Base-by-base conservation (phyloP, 352 stramenopile genomes). In the Pythium scleroteichum region DNA sequence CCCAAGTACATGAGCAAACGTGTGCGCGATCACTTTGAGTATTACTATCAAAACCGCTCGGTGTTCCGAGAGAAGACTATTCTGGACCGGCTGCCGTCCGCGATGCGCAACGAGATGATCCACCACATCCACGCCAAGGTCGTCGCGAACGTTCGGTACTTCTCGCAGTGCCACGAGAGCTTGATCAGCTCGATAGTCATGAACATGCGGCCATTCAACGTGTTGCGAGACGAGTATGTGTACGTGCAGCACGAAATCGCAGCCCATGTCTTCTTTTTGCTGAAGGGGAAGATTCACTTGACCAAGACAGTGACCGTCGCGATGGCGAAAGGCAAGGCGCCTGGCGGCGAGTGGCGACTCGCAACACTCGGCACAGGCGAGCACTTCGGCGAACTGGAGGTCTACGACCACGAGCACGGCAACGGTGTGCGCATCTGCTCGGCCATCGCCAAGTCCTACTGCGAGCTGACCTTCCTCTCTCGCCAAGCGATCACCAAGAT, bases 331-430 rank as follows among this genome's bases (percentile, higher is more conserved):
- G 59, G 59, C 26, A 22, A 51, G 35, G 35, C 59, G 1, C 41
- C 50, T 14, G 40, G 52, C 6, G 85, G 52, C 14, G 85, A 94
- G 19, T 64, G 68, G 24, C 70, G 72, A 20, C 51, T 94, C 9
- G 66, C 72, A 1, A 69, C 73, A 9, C 67, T 90, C 41, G 53
- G 26, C 0, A 45, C 81, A 20, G 85, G 85, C 12, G 77, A 92
- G 22, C 81, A 94, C 53, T 94, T 94, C 72, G 85, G 85, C n/a
- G 85, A 94, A 74, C 66, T 94, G n/a, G 85, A 94, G 63, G 73
- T 94, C 19, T 94, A 92, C 50, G 82, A 92, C 48, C 72, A 85
- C 29, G 62, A 88, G 4, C 78, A 91, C 44, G 85, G 83, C 33
- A 90, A 91, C 20, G 83, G 84, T n/a, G 79, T 93, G 10, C 85